These are phyloP conservation scores for Didymella pomorum DNA, from an alignment of 2,329 filamentous ascomycete genomes.

Conservation along the genomic window DNA sequence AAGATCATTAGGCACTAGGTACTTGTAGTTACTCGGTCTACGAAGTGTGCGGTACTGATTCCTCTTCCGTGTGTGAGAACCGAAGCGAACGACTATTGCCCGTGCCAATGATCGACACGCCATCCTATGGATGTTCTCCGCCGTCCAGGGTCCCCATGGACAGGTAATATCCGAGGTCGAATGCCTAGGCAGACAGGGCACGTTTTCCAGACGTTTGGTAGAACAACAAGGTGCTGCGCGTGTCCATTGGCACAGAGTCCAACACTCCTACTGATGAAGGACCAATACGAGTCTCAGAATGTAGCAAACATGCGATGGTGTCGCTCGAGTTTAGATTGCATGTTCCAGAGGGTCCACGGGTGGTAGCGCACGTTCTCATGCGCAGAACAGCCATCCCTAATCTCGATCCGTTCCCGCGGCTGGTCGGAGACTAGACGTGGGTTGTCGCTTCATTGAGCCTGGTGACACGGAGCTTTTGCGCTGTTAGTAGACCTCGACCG, in stretches of 20 bases:
- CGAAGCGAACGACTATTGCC: conserved; percentile 17
- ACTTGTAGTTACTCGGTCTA: conserved; percentile 6
- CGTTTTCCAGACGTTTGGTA: neutral
- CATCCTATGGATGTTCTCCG: neutral
- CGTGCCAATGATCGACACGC: conserved; percentile 18
- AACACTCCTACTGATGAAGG: conserved; percentile 8
- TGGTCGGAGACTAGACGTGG: conserved; percentile 6
- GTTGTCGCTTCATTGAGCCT: conserved; percentile 6
- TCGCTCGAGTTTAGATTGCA: conserved; percentile 10
- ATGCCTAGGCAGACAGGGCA: neutral
- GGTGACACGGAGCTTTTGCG: conserved; percentile 10
- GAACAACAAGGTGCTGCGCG: neutral
- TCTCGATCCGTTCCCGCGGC: conserved; percentile 25
- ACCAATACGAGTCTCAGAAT: conserved; percentile 8
- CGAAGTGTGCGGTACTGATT: conserved; percentile 18
- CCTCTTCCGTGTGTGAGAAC: conserved; percentile 10
- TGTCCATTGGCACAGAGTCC: conserved; percentile 1
- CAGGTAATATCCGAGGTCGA: conserved; percentile 21
- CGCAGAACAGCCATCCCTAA: conserved; percentile 21
- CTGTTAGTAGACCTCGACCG: conserved; percentile 10
- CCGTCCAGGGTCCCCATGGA: conserved; percentile 11
- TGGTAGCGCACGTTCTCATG: conserved; percentile 21
- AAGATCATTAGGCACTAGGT: conserved; percentile 13
- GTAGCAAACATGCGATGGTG: conserved; percentile 5
- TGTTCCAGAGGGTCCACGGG: conserved; percentile 14